These are phyloP conservation scores for Knoxia roxburghii DNA, from an alignment of 257 asterid genomes.

Conservation along the genomic window DNA sequence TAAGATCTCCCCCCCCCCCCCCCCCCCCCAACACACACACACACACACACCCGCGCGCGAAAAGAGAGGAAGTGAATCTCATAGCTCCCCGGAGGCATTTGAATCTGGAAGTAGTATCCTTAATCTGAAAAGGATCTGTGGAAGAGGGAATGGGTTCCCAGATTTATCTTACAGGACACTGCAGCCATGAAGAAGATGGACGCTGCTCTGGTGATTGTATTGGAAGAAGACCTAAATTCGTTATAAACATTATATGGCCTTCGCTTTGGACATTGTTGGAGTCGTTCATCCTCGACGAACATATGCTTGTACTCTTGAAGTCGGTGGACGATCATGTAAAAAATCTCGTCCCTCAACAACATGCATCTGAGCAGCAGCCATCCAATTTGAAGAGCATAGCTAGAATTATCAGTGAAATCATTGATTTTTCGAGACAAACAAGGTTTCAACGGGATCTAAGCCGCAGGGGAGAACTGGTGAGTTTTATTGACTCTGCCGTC, in stretches of 20 bases:
- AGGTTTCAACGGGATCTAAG: not conserved
- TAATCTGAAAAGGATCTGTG: no score
- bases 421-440: no score
- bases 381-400: not conserved
- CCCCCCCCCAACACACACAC: no score
- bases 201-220: no score
- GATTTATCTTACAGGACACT: not conserved
- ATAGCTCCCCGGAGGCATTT: no score
- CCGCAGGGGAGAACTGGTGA: not conserved
- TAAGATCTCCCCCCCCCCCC: no score
- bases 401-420: not conserved
- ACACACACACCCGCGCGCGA: no score
- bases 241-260: not conserved
- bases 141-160: not conserved
- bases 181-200: not conserved
- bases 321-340: not conserved
- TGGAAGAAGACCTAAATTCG: not conserved
- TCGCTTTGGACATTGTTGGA: not conserved
- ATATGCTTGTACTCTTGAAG: not conserved
- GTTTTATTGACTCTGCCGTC: not conserved
- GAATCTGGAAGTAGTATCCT: no score
- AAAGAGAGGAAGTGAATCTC: no score
- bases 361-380: no score
- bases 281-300: not conserved
- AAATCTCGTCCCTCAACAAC: no score